Percentiles rank a stretch among this genome's conserved stretches.
Evolutionary conservation across 2,329 filamentous ascomycete species (phyloP).

Genomic region (Colletotrichum kahawae): DNA sequence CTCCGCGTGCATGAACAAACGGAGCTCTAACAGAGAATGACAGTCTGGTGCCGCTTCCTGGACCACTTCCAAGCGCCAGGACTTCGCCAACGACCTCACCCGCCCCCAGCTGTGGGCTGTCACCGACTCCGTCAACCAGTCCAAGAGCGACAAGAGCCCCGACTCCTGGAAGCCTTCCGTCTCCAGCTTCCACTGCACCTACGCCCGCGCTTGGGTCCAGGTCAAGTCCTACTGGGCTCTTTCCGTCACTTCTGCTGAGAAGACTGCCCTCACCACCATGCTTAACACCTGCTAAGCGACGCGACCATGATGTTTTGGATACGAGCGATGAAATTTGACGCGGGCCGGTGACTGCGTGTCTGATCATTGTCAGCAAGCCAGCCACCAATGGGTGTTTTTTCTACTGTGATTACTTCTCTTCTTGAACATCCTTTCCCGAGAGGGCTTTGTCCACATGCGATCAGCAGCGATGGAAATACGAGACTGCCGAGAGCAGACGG

Average conservation of each 20-base stretch:
- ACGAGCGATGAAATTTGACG: background rate
- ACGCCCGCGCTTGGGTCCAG: slow-evolving; percentile 77
- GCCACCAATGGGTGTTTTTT: background rate
- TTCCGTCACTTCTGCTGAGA: slow-evolving; percentile 75
- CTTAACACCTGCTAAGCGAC: slow-evolving; percentile 62
- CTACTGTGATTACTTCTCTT: background rate
- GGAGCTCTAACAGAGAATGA: background rate
- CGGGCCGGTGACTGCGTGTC: background rate
- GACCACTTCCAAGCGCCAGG: slow-evolving; percentile 70
- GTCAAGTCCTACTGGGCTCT: slow-evolving; percentile 78
- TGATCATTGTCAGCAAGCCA: background rate
- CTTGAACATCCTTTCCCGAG: background rate
- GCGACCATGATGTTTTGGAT: background rate
- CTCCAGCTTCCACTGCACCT: slow-evolving; percentile 75
- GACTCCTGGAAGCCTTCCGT: slow-evolving; percentile 79
- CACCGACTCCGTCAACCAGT: slow-evolving; percentile 76
- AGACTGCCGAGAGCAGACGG: background rate
- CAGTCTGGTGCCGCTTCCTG: slow-evolving; percentile 74
- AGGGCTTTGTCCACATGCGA: background rate
- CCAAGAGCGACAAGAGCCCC: slow-evolving; percentile 76
- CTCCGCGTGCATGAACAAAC: background rate
- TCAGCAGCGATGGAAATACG: background rate
- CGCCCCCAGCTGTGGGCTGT: slow-evolving; percentile 81
- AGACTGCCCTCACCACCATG: slow-evolving; percentile 69
- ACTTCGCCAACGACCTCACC: slow-evolving; percentile 78